Percentiles rank a stretch among this genome's conserved stretches.
These are phyloP conservation scores for Microstegium vimineum DNA, from an alignment of 176 grass and related monocot species.

Conservation along the genomic window DNA sequence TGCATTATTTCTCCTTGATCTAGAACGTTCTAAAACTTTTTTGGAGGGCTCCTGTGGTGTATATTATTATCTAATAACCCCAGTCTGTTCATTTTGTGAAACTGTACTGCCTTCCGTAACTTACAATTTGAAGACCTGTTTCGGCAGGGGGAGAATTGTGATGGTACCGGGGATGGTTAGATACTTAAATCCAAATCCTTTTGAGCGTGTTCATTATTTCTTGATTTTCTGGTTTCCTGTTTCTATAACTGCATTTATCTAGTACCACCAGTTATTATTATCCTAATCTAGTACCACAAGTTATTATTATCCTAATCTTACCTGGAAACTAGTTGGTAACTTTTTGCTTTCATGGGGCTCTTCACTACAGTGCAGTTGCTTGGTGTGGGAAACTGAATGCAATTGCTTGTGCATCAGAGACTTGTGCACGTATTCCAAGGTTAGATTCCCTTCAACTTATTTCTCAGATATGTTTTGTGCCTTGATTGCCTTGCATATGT, in stretches of 20 bases:
- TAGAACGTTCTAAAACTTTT: neutral
- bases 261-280: conserved; percentile 19
- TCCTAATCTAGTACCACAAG: too few species aligned
- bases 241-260: conserved; percentile 8
- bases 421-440: conserved; percentile 88
- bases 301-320: neutral
- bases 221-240: neutral
- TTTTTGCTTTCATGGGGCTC: neutral
- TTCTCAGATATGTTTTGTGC: neutral
- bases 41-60: neutral
- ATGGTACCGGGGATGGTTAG: neutral
- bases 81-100: neutral
- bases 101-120: neutral
- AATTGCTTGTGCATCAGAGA: conserved; percentile 92
- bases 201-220: neutral
- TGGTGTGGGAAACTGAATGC: conserved; percentile 90
- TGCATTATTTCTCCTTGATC: neutral
- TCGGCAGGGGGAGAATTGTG: neutral
- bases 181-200: neutral
- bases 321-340: neutral
- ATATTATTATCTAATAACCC: neutral
- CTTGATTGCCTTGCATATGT: neutral
- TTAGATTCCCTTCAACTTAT: conserved; percentile 22
- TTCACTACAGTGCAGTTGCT: conserved; percentile 61
- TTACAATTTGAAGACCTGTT: neutral